Evolutionary conservation across 164 flowering plant genomes (phyloP), one percentile per base, ranked within the genome.

Genomic region (Berberis thunbergii): DNA sequence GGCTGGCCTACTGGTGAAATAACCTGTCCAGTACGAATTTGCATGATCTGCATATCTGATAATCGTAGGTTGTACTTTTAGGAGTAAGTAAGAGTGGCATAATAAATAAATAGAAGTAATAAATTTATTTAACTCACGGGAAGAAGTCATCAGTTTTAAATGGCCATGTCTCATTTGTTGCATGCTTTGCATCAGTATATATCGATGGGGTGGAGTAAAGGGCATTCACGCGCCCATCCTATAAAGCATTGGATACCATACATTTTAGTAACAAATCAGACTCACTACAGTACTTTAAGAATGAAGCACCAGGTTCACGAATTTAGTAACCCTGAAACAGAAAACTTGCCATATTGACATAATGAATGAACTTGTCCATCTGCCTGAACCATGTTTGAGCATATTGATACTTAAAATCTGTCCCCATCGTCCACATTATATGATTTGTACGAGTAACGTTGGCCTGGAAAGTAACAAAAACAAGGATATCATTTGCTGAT

Each of bases 211-310:
- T 87, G 67, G 99, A 95, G 75, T 95, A 95, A 8, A 95, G 79
- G 46, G 92, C 98, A 82, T 95, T 91, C 49, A 91, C 93, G 63
- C 98, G 97, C 9, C 99, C 98, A 83, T 95, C 99, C 99, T 95
- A 71, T 9, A 72, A 69, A 48, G 11, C 70, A 39, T 12, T 43
- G 41, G n/a, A 59, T 53, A 9, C 13, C n/a, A 58, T 49, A 4
- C 4, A 52, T 39, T 50, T 41, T 54, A 67, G 53, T 61, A 54
- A 54, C 44, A 26, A 43, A 39, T 39, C 7, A 44, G 41, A 63
- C 6, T 6, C 44, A 54, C 50, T 41, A 11, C 6, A 48, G 54
- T 52, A 10, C 54, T 7, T 12, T 7, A 52, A 10, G n/a, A 52
- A 52, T 8, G 6, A 46, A 46, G 49, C 49, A 46, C 8, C 8